Evolutionary conservation across 306 rosid species (phyloP), one percentile per base, ranked within the genome.

Genomic region (Pterocarpus macrocarpus): DNA sequence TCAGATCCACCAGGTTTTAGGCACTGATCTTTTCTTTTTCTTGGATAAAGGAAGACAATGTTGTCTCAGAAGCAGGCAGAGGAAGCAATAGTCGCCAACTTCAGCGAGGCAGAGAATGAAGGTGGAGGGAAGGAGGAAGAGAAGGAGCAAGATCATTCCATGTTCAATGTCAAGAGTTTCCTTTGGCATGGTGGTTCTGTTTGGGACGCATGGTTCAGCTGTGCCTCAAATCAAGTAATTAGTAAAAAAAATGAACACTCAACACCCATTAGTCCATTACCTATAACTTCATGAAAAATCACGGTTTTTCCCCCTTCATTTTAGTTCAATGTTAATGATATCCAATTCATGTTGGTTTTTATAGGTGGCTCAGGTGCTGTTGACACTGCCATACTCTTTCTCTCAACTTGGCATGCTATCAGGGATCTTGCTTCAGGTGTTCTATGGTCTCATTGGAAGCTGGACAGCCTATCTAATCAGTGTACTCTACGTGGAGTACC

Each of bases 151-250:
- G 87, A 87, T n/a, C 75, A 85, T 1, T 85, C 97, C 34, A 13
- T 67, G 57, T 82, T 93, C 35, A 90, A 83, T 76, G 74, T 95
- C 83, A 95, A 89, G 79, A 91, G 33, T 70, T 33, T 93, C 44
- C 96, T 95, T 63, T 95, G 99, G 99, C 97, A 95, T 61, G 99
- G 99, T 6, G 99, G 99, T 79, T 95, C 99, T 64, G 95, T 78
- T 22, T 95, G 99, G 99, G 99, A 95, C 73, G 99, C 99, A 13
- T 95, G 99, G 99, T 93, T 95, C 88, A 95, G 99, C 76, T 95
- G 99, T 67, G 97, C 99, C 77, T 95, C 99, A 49, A 95, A 95
- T 85, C 99, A 95, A 89, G 99, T 95, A 86, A 22, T 22, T 22
- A 22, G 28, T 0, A 22, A 22, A 22, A 71, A 56, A 34, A 12